phyloP scores from a whole-genome alignment of 2,329 filamentous ascomycete species.

The Tolypocladium sp. region DNA sequence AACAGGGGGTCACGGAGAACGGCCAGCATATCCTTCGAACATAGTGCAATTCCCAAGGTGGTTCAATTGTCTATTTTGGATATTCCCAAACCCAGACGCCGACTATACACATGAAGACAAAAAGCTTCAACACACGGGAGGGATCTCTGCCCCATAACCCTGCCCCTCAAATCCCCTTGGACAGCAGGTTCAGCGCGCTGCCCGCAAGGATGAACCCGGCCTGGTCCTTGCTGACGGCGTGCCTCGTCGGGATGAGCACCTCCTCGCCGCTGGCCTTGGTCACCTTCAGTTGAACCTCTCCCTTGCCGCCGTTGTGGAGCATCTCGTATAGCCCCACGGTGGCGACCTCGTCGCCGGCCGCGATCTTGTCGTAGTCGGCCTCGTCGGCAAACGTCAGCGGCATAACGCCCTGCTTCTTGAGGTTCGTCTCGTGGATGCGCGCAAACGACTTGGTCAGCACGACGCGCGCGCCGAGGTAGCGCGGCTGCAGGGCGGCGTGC shows the following conservation, averaged over 20 bases:
- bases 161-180: slow-evolving; percentile 38
- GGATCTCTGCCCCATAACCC: too few species aligned
- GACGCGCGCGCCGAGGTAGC: slow-evolving; percentile 79
- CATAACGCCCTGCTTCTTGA: slow-evolving; percentile 96
- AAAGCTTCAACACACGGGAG: not conserved
- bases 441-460: slow-evolving; percentile 84
- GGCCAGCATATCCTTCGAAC: not conserved
- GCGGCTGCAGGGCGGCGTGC: slow-evolving; percentile 81
- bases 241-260: slow-evolving; percentile 66
- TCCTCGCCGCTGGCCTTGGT: slow-evolving; percentile 55
- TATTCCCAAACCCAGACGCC: slow-evolving; percentile 1
- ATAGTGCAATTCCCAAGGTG: not conserved
- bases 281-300: slow-evolving; percentile 62
- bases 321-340: slow-evolving; percentile 81
- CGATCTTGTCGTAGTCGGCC: slow-evolving; percentile 75
- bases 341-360: slow-evolving; percentile 71
- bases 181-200: slow-evolving; percentile 84
- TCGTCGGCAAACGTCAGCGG: slow-evolving; percentile 86
- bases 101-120: not conserved
- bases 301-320: slow-evolving; percentile 67
- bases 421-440: slow-evolving; percentile 88
- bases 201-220: slow-evolving; percentile 87
- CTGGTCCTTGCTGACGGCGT: slow-evolving; percentile 84
- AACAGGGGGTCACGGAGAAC: not conserved
- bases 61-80: not conserved